Base-by-base conservation (phyloP, 2,329 filamentous ascomycete species). In the Aspergillus sp. region DNA sequence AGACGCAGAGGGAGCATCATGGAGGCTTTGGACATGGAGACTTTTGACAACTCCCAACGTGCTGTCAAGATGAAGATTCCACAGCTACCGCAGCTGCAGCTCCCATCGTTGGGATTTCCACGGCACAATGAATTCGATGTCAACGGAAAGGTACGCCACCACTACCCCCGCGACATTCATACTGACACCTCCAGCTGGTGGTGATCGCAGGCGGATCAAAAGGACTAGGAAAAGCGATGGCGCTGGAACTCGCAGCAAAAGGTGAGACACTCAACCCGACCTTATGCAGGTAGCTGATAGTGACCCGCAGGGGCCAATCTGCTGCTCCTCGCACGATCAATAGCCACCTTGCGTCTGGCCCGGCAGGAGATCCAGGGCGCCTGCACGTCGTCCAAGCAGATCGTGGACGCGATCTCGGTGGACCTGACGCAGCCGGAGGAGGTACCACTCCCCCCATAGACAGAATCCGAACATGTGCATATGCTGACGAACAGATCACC, bases 191-290 rank as follows among this genome's bases (percentile, higher is more conserved):
- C 16, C 41, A 52, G 50, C 31, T 52, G 13, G 50, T 52, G 16
- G 50, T 52, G 11, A 19, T 52, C 5, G 50, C 50, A 7, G 50
- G 50, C 16, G 50, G 50, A 29, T 52, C 50, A 5, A 52, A 31
- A 31, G 50, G 50, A 3, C 31, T 52, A 43, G 50, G 50, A 4
- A 52, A 52, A 20, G 50, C 50, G 14, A 36, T 52, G 23, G 45
- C 50, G 4, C 23, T 52, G 19, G 50, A 52, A 11, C 31, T 52
- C 10, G 50, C 50, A 23, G 36, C 38, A 7, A 52, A 44, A 32
- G 50, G 50, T 52, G 32, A 20, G 44, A 5, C 23, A 17, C 7
- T 16, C 4, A 17, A 42, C 19, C 40, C 16, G 4, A 21, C 19
- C n/a, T 42, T 13, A 23, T 9, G 5, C 41, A 47, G 3, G 21